Evolutionary conservation across 768 basidiomycete genomes (phyloP).

Genomic region (Termitomyces eurrhizus): DNA sequence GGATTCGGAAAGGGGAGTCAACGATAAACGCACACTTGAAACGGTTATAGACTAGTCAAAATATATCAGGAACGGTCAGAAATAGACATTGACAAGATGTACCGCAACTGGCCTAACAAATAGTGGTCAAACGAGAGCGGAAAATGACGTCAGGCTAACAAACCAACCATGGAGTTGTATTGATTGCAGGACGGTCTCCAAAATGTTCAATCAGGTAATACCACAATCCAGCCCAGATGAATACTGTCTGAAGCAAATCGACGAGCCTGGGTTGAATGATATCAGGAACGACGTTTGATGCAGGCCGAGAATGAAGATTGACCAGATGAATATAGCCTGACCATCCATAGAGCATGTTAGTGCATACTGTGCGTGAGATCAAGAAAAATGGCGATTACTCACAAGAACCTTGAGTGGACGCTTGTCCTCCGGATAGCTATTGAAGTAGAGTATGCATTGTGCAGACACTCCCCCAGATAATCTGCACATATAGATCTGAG

Average conservation of each 20-base stretch:
- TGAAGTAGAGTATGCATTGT: conserved; percentile 9
- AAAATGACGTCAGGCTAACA: no score
- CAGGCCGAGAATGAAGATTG: neutral
- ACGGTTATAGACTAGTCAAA: neutral
- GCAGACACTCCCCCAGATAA: conserved; percentile 11
- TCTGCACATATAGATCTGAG: neutral
- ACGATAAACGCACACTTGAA: neutral
- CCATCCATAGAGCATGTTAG: neutral
- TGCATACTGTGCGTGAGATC: neutral
- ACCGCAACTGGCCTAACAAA: neutral
- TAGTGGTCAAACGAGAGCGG: neutral
- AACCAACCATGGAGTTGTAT: conserved; percentile 7
- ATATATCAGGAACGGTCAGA: neutral
- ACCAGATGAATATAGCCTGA: conserved; percentile 6
- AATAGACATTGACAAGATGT: neutral
- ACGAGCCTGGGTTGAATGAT: neutral
- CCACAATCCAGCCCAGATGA: conserved; percentile 12
- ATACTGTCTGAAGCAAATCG: conserved; percentile 2
- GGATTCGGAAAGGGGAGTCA: neutral
- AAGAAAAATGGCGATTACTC: neutral
- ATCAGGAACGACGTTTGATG: neutral
- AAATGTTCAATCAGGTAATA: conserved; percentile 5
- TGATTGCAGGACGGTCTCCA: neutral
- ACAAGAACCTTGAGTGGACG: conserved; percentile 8
- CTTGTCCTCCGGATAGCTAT: conserved; percentile 8